Conservation (phyloP, 2,329 filamentous ascomycete species). For the Aspergillus arachidicola region DNA sequence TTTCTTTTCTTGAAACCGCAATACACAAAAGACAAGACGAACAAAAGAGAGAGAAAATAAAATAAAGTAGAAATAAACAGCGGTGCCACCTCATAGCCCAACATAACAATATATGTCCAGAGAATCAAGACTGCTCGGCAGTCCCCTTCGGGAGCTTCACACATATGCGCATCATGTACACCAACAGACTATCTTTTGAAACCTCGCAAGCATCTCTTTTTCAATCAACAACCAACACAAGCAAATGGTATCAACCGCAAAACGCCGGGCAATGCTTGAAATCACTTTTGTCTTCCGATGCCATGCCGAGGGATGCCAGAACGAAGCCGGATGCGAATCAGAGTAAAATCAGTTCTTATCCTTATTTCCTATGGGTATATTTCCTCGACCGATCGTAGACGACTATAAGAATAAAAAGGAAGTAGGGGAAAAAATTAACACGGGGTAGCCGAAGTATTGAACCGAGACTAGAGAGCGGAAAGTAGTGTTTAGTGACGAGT, state of each 20-base stretch:
- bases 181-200: slow-evolving; percentile 4
- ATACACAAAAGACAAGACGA: not conserved
- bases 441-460: slow-evolving; percentile 1
- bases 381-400: slow-evolving; percentile 4
- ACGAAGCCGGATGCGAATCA: slow-evolving; percentile 3
- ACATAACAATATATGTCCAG: slow-evolving; percentile 9
- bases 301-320: slow-evolving; percentile 7
- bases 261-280: slow-evolving; percentile 40
- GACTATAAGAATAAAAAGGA: slow-evolving; percentile 10
- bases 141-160: slow-evolving; percentile 5
- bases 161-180: slow-evolving; percentile 2
- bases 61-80: not conserved
- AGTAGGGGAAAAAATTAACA: slow-evolving; percentile 11
- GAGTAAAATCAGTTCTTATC: not conserved
- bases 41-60: not conserved
- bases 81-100: not conserved
- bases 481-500: slow-evolving; percentile 31
- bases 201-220: not conserved
- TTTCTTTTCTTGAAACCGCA: not conserved
- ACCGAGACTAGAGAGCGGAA: not conserved
- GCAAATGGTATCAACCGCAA: slow-evolving; percentile 37
- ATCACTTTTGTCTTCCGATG: slow-evolving; percentile 33
- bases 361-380: not conserved
- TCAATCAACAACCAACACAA: slow-evolving; percentile 19
- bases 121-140: slow-evolving; percentile 17